Conservation (phyloP, 345 rosid species). For the Gossypium longicalyx region DNA sequence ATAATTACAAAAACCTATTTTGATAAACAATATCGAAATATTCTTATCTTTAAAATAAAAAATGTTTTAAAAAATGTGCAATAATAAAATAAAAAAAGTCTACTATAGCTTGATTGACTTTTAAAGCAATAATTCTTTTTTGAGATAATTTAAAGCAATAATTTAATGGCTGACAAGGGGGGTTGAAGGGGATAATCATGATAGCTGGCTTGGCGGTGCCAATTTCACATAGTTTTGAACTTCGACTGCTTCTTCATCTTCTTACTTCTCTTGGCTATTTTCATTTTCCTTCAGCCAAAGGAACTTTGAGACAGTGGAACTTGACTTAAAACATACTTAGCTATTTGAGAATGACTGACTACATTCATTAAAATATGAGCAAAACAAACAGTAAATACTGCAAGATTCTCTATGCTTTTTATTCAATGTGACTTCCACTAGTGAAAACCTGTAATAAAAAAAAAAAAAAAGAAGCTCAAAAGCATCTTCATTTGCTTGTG, state of each 20-base stretch:
- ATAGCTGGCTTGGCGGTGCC: background rate
- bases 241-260: background rate
- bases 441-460: background rate
- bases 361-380: background rate
- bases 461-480: background rate
- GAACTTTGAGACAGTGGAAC: background rate
- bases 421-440: background rate
- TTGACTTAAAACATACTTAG: background rate
- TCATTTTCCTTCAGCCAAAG: background rate
- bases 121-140: background rate
- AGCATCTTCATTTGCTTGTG: constrained; percentile 7
- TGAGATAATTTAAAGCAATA: background rate
- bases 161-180: background rate
- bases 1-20: too few species aligned
- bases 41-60: too few species aligned
- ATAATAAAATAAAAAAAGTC: too few species aligned
- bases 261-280: background rate
- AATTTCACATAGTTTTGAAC: background rate
- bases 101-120: background rate
- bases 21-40: too few species aligned
- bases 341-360: too few species aligned
- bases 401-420: constrained; percentile 9
- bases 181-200: background rate
- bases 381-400: background rate
- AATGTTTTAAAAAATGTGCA: background rate